Conservation (phyloP, 768 basidiomycete genomes). For the Hortiboletus flavorubellus region DNA sequence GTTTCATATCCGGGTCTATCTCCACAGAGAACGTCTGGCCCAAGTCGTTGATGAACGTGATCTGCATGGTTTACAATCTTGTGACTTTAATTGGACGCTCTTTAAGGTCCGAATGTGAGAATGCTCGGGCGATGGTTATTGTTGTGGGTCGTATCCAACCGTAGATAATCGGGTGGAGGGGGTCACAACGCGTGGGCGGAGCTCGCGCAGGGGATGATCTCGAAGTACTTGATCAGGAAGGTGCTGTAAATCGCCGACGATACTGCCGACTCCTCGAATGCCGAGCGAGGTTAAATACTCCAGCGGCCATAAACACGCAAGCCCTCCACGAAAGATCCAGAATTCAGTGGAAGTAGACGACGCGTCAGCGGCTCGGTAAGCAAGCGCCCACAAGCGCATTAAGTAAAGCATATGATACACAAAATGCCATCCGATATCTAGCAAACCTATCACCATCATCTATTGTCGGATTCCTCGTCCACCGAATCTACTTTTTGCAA, state of each 20-base stretch:
- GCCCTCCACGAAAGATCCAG: constrained; percentile 19
- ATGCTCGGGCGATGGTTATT: background rate
- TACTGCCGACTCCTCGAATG: background rate
- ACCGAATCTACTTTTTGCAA: constrained; percentile 31
- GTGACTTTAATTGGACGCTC: background rate
- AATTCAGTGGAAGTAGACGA: constrained; percentile 19
- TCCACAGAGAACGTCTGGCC: constrained; percentile 69
- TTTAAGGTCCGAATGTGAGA: background rate
- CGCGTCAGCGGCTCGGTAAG: constrained; percentile 18
- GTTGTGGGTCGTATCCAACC: background rate
- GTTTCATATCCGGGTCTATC: constrained; percentile 86
- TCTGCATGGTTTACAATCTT: constrained; percentile 46
- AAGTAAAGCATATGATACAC: constrained; percentile 5
- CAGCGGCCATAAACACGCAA: constrained; percentile 15
- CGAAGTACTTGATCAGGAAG: constrained; percentile 25
- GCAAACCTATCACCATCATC: background rate
- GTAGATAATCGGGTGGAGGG: constrained; percentile 5
- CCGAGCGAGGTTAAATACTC: constrained; percentile 15
- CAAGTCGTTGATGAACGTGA: constrained; percentile 69
- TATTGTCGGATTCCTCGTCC: constrained; percentile 30
- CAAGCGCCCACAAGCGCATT: constrained; percentile 5
- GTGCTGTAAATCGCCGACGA: constrained; percentile 10
- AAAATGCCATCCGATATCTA: background rate
- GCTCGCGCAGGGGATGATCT: constrained; percentile 1
- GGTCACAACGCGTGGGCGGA: background rate